Base-by-base conservation (phyloP, 768 basidiomycete species). In the Hygrophorus pudorinus region DNA sequence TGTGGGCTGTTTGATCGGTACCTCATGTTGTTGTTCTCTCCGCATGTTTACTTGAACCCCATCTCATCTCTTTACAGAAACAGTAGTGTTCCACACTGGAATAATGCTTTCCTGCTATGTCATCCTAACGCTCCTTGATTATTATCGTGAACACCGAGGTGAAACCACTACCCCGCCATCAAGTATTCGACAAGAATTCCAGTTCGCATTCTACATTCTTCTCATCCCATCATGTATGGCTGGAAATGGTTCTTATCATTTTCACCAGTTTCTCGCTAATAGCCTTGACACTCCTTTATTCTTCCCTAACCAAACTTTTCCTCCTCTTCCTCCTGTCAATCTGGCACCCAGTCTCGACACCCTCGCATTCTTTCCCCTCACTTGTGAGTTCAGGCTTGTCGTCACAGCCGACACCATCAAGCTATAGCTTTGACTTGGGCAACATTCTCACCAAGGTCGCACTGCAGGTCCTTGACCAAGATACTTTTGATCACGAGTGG, bases 261-360 rank as follows among this genome's bases (percentile, higher is more conserved):
- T 11, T 46, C 33, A 6, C 7, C 50, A 85, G 85, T 51, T 71
- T 80, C 42, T 82, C 84, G 0, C 71, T 87, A 28, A 73, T 91
- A 32, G 79, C 88, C 1, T 68, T 89, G 14, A 78, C 78, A 12
- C 65, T 90, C 4, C 71, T 90, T 57, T 91, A 89, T 55, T 87
- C 87, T 0, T 91, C 87, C 2, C 61, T 89, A 17, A 85, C 83
- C 3, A 91, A 90, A 55, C 71, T 86, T 13, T 87, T 89, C 56
- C 71, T 90, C 5, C 71, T 90, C n/a, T 78, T 85, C 53, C 69
- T 87, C 3, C 71, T 90, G 18, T 79, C 87, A 1, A 79, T 90
- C 46, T 90, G 87, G 87, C 71, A 73, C 4, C 79, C 82, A 7
- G 14, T 70, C 0, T 55, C 64, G 4, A 40, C 47, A 16, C 35